Evolutionary conservation across 2,329 filamentous ascomycete genomes (phyloP), one percentile per base, ranked within the genome.

Genomic region (Colletotrichum sp.): DNA sequence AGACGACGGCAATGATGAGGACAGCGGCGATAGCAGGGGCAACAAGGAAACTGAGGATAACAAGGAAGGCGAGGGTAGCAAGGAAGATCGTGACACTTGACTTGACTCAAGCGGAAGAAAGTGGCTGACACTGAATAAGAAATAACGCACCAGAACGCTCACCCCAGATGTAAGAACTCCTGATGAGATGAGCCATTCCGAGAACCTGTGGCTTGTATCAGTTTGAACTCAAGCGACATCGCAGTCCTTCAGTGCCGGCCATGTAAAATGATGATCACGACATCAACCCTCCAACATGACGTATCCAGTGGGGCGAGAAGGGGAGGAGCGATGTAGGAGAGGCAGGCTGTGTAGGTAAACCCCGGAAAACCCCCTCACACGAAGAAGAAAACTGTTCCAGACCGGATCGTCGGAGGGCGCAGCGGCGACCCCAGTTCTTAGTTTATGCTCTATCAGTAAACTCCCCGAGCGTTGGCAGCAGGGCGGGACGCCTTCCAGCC

Each of bases 331-430:
- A 74, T 61, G 68, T 12, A 71, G 48, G 11, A 44, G 59, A 48
- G 13, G 34, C 27, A n/a, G 34, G 61, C 55, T 28, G 27, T 68
- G 68, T 30, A 44, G 55, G 68, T 25, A 32, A 27, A 12, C 55
- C 34, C 28, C 4, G 8, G 27, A n/a, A 22, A 66, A 13, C 32
- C 52, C 19, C 30, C 32, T 60, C 25, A 19, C 19, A 28, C 7
- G 25, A 11, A 59, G 55, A 60, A 60, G n/a, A 34, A 61, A 28
- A 25, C 39, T 52, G 34, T 68, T 66, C 70, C 34, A 52, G 74
- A 69, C 65, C 60, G 34, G 64, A 60, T 76, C 64, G 48, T 19
- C 70, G 25, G 28, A 68, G 44, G 65, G 59, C 74, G 70, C 70
- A 76, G 70, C 74, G 52, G 27, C 48, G 0, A 69, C 55, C 71